phyloP scores from a whole-genome alignment of 225 moss, liverwort and hornwort species.

The Pseudisothecium myosuroides region DNA sequence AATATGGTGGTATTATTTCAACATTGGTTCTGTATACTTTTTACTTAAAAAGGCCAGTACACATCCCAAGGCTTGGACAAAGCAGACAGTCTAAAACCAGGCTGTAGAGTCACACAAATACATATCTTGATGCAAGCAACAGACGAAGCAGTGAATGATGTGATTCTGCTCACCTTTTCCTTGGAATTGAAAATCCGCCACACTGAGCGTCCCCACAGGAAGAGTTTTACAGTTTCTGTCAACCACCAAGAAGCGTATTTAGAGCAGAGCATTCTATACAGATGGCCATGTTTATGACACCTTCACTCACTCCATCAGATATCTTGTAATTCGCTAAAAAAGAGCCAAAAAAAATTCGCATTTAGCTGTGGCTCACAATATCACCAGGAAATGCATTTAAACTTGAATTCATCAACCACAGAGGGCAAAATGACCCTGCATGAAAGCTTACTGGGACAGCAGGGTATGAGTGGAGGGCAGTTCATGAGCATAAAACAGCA shows the following conservation, averaged over 20 bases:
- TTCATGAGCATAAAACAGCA: constrained; percentile 50
- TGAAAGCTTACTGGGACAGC: constrained; percentile 47
- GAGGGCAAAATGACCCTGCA: background rate
- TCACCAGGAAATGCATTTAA: background rate
- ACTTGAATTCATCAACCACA: background rate
- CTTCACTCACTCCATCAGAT: background rate
- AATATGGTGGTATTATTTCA: background rate
- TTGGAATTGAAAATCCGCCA: constrained; percentile 75
- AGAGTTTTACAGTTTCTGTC: constrained; percentile 62
- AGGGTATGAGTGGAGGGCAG: constrained; percentile 79
- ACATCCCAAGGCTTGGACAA: background rate
- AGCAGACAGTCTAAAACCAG: background rate
- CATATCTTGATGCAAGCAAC: background rate
- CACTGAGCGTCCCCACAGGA: constrained; percentile 58
- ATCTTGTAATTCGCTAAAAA: background rate
- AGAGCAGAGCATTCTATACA: background rate
- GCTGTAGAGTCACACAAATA: background rate
- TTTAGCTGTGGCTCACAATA: background rate
- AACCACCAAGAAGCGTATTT: background rate
- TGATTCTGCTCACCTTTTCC: constrained; percentile 45
- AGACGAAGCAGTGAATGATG: background rate
- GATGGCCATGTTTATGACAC: background rate
- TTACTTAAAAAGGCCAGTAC: background rate
- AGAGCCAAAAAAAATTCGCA: background rate
- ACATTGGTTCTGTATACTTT: background rate